These are phyloP conservation scores for Pichia sp. DNA, from an alignment of 1,139 yeast genomes.

Conservation along the genomic window DNA sequence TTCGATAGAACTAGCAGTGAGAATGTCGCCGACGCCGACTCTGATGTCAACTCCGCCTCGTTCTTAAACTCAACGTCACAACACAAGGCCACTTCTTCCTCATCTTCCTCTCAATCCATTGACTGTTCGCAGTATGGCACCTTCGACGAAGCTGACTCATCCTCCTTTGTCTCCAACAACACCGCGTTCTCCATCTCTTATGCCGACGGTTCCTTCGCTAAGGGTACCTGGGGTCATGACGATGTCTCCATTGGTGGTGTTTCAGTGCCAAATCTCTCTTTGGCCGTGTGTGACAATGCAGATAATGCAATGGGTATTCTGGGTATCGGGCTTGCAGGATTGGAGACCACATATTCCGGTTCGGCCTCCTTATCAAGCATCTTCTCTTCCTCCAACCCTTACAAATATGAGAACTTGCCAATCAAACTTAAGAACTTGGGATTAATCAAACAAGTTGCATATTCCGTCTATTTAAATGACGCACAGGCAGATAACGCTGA, in stretches of 20 bases:
- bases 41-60: background rate
- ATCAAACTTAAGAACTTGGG: conserved; percentile 46
- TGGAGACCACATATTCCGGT: conserved; percentile 35
- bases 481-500: conserved; percentile 35
- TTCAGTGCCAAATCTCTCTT: conserved; percentile 37
- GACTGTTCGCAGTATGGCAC: conserved; percentile 42
- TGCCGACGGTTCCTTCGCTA: conserved; percentile 55
- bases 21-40: background rate
- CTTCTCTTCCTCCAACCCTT: conserved; percentile 18
- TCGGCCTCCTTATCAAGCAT: conserved; percentile 6
- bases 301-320: conserved; percentile 50
- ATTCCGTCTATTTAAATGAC: conserved; percentile 45
- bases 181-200: conserved; percentile 47
- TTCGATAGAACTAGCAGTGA: background rate
- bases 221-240: conserved; percentile 62
- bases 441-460: conserved; percentile 41
- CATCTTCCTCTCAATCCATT: conserved; percentile 1
- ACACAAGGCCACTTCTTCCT: conserved; percentile 1
- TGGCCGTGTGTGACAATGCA: conserved; percentile 51
- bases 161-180: conserved; percentile 39
- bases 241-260: conserved; percentile 36
- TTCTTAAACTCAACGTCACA: background rate
- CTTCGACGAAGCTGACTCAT: conserved; percentile 39
- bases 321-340: conserved; percentile 52
- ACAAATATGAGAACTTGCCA: conserved; percentile 51